Evolutionary conservation across 768 basidiomycete species (phyloP).

Genomic region (Postia placenta): DNA sequence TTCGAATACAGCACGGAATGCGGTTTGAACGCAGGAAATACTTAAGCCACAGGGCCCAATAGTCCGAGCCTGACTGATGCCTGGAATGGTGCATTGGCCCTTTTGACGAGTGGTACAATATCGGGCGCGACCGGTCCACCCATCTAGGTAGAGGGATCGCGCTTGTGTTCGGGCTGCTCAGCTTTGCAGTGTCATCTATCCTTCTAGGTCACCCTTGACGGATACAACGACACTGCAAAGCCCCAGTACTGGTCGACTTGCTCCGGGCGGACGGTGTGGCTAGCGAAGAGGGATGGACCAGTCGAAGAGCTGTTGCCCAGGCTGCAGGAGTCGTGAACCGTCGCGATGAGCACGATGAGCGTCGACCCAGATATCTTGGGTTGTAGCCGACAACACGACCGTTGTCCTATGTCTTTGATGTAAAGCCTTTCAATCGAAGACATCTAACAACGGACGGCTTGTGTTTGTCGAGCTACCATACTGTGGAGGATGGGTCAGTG

Average conservation of each 20-base stretch:
- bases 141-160: constrained; percentile 46
- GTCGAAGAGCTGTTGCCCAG: constrained; percentile 23
- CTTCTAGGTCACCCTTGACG: constrained; percentile 60
- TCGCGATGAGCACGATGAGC: constrained; percentile 24
- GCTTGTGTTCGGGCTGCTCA: constrained; percentile 29
- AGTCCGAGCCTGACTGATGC: neutral
- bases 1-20: too few relatives aligned
- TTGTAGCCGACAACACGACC: constrained; percentile 31
- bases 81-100: constrained; percentile 5
- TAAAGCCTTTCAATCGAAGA: constrained; percentile 21
- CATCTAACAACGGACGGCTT: constrained; percentile 30
- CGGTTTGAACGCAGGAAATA: too few relatives aligned
- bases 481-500: too few relatives aligned
- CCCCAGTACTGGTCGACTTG: constrained; percentile 52
- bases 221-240: constrained; percentile 54
- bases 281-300: constrained; percentile 22
- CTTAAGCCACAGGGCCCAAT: too few relatives aligned
- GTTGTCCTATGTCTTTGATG: constrained; percentile 21
- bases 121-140: constrained; percentile 39
- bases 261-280: constrained; percentile 19
- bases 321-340: constrained; percentile 25
- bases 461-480: constrained; percentile 30
- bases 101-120: constrained; percentile 57
- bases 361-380: too few relatives aligned
- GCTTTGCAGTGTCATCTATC: constrained; percentile 55